Percentiles rank a stretch among this genome's conserved stretches.
Evolutionary conservation across 805 yeast species (phyloP).

Genomic region (Saturnispora gosingensis): DNA sequence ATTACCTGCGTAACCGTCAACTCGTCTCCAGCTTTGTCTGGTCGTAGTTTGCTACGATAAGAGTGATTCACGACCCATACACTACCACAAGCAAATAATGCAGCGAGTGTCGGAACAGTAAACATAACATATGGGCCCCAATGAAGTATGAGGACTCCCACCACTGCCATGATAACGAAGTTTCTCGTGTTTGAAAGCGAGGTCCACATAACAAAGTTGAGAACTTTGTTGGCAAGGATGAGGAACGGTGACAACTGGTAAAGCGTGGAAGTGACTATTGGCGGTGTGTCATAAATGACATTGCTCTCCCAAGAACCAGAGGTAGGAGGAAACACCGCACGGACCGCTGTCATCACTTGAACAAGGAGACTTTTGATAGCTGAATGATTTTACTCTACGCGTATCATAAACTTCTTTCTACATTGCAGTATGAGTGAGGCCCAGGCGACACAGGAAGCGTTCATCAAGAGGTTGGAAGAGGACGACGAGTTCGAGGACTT

Average conservation of each 20-base stretch:
- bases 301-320: neutral
- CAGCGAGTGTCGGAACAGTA: conserved; percentile 32
- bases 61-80: conserved; percentile 39
- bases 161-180: conserved; percentile 32
- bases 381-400: neutral
- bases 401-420: neutral
- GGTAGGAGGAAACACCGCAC: neutral
- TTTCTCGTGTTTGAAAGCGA: conserved; percentile 40
- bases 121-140: conserved; percentile 33
- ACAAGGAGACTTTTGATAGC: neutral
- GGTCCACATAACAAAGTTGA: conserved; percentile 47
- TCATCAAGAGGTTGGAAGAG: conserved; percentile 74
- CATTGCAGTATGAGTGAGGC: neutral
- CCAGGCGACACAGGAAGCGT: conserved; percentile 13
- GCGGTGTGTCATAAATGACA: conserved; percentile 24
- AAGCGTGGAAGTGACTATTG: conserved; percentile 37
- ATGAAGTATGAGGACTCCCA: conserved; percentile 32
- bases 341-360: neutral
- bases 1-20: conserved; percentile 48
- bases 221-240: conserved; percentile 33
- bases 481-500: conserved; percentile 97
- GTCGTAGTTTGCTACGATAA: conserved; percentile 16
- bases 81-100: conserved; percentile 30
- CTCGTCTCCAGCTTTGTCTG: conserved; percentile 14
- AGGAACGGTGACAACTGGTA: conserved; percentile 40